Conservation (phyloP, 2,329 filamentous ascomycete species). For the Talaromyces sp. region DNA sequence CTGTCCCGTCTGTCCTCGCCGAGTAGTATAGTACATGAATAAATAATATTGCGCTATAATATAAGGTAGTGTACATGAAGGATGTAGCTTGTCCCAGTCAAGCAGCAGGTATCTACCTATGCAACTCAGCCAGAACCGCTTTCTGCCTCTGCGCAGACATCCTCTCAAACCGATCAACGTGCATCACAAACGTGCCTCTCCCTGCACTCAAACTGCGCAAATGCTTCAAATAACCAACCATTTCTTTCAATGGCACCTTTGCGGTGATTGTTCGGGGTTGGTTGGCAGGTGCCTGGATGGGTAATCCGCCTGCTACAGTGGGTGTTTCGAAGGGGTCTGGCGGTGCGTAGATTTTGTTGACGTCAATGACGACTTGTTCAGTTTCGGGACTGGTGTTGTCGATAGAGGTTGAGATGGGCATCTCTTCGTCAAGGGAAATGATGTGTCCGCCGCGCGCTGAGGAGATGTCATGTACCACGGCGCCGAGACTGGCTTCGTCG, state of each 20-base stretch:
- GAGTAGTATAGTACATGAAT: neutral
- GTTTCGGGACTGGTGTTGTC: constrained; percentile 20
- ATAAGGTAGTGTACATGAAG: constrained; percentile 10
- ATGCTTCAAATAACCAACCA: constrained; percentile 91
- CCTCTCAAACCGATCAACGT: constrained; percentile 66
- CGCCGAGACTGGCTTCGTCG: constrained; percentile 75
- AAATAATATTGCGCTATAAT: neutral
- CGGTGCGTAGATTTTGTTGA: constrained; percentile 76
- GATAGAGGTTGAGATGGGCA: constrained; percentile 31
- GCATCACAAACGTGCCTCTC: constrained; percentile 73
- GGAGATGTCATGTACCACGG: constrained; percentile 77
- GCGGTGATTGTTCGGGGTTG: constrained; percentile 69
- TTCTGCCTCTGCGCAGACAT: constrained; percentile 61
- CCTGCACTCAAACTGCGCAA: constrained; percentile 85
- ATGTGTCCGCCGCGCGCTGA: constrained; percentile 71
- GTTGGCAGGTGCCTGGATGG: constrained; percentile 27
- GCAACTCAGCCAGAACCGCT: constrained; percentile 49
- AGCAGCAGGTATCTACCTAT: constrained; percentile 30
- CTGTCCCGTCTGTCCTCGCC: neutral
- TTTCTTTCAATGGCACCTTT: constrained; percentile 88
- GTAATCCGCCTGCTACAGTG: constrained; percentile 19
- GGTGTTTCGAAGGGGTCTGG: constrained; percentile 68
- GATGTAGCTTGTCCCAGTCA: neutral
- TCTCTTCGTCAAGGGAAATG: constrained; percentile 62
- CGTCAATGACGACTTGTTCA: constrained; percentile 57